Base-by-base conservation (phyloP, 129 eudicot species). In the Flaveria linearis region DNA sequence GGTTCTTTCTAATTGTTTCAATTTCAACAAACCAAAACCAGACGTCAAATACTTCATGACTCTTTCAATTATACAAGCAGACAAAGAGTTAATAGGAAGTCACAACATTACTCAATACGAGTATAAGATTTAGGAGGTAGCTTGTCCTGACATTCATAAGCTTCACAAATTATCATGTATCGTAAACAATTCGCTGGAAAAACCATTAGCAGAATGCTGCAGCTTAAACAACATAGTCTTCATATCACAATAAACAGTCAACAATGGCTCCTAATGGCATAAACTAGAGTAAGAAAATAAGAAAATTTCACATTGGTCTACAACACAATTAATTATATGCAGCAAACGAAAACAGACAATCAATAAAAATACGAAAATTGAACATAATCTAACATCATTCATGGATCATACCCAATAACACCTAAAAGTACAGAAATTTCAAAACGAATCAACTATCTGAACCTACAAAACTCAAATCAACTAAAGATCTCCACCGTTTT, bases 251-350 rank as follows among this genome's bases (percentile, higher is more conserved):
- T 33, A 33, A 33, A 33, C 39, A 33, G 39, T 33, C 39, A 33
- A 33, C 30, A 60, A 14, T 28, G 22, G 11, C 42, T 61, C 71
- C 73, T 22, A 50, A 39, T 13, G 30, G 33, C 72, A 62, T 72
- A 72, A 72, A 72, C 47, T 49, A 49, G 50, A 30, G 56, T 70
- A 69, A 70, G 65, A 78, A 20, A 62, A 4, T 49, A 69, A 70
- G 65, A 78, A 20, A 62, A 4, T 49, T 46, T 62, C 73, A 62
- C 16, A 70, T 17, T 8, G 1, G 18, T 12, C 68, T 6, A 61
- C 43, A 62, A 78, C 51, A 78, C 33, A 17, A 33, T 18, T 30
- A 72, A 72, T 30, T 25, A 63, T 63, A 52, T 25, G 66, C 83
- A 79, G 73, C 68, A 36, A 46, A 18, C 46, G 9, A 28, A 26